Percentiles rank a stretch among this genome's conserved stretches.
These are phyloP conservation scores for Nemania abortiva DNA, from an alignment of 2,329 filamentous ascomycete species.

Conservation along the genomic window DNA sequence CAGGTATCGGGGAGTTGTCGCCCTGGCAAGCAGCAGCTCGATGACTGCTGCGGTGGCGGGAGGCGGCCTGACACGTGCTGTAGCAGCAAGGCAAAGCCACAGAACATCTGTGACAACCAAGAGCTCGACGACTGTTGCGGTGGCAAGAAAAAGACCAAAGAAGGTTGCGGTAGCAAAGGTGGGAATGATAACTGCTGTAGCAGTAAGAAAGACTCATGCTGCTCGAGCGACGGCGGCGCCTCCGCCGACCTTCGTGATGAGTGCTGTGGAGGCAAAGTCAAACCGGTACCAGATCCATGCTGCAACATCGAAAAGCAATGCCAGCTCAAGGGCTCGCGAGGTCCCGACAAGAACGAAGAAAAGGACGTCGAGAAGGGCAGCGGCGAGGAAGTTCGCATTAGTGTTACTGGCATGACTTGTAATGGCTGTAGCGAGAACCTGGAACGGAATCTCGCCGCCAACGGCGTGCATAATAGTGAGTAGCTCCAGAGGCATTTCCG, in stretches of 20 bases:
- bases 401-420: conserved; percentile 36
- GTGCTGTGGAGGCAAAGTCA: conserved; percentile 7
- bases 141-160: not conserved
- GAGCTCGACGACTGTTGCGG: conserved; percentile 2
- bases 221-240: conserved; percentile 1
- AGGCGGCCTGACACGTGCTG: conserved; percentile 17
- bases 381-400: conserved; percentile 22
- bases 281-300: not conserved
- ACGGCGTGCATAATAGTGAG: conserved; percentile 32
- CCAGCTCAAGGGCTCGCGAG: not conserved
- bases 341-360: not conserved
- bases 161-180: conserved; percentile 1
- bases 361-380: conserved; percentile 17
- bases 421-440: conserved; percentile 37
- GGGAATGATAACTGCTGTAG: not conserved
- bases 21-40: not conserved
- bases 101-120: not conserved
- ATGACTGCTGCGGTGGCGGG: conserved; percentile 12
- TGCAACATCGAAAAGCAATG: conserved; percentile 10
- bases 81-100: not conserved
- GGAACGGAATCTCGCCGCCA: conserved; percentile 29
- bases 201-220: not conserved
- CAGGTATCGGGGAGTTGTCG: not conserved
- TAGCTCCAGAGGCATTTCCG: conserved; percentile 6
- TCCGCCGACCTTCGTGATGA: conserved; percentile 5